Conservation (phyloP, 2,329 filamentous ascomycete genomes). For the Penicillium sp. region DNA sequence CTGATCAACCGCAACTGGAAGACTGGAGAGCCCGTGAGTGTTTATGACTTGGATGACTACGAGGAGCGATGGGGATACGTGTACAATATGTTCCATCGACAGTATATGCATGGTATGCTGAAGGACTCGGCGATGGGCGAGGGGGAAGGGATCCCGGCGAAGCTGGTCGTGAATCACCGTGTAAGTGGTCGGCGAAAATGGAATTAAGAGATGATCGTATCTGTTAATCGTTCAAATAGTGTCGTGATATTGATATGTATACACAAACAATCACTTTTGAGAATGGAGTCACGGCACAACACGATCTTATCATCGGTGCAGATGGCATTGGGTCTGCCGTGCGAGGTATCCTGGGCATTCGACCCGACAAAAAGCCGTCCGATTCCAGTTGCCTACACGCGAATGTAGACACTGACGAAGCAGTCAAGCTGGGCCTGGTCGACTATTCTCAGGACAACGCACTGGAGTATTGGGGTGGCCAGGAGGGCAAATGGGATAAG, state of each 20-base stretch:
- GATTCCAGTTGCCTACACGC: conserved; percentile 60
- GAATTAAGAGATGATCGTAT: background rate
- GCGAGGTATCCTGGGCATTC: conserved; percentile 58
- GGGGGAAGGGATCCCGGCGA: conserved; percentile 52
- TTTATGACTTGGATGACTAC: conserved; percentile 61
- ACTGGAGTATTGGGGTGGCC: conserved; percentile 66
- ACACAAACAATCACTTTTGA: conserved; percentile 50
- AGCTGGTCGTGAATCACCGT: conserved; percentile 52
- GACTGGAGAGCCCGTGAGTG: conserved; percentile 60
- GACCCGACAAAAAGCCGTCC: conserved; percentile 55
- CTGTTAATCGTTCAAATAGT: conserved; percentile 26
- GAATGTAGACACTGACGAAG: conserved; percentile 60
- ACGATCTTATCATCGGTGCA: conserved; percentile 60
- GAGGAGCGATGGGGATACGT: conserved; percentile 60
- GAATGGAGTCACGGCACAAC: conserved; percentile 47
- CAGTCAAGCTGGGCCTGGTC: conserved; percentile 54
- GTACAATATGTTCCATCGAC: conserved; percentile 66
- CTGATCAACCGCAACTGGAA: conserved; percentile 67
- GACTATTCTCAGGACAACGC: conserved; percentile 59
- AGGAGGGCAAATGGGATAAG: conserved; percentile 58
- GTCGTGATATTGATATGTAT: conserved; percentile 50
- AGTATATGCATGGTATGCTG: conserved; percentile 64
- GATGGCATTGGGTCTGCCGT: conserved; percentile 65
- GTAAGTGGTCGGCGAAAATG: conserved; percentile 29
- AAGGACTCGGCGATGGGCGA: conserved; percentile 55